Base-by-base conservation (phyloP, 2,329 filamentous ascomycete genomes). In the Neonectria hederae region DNA sequence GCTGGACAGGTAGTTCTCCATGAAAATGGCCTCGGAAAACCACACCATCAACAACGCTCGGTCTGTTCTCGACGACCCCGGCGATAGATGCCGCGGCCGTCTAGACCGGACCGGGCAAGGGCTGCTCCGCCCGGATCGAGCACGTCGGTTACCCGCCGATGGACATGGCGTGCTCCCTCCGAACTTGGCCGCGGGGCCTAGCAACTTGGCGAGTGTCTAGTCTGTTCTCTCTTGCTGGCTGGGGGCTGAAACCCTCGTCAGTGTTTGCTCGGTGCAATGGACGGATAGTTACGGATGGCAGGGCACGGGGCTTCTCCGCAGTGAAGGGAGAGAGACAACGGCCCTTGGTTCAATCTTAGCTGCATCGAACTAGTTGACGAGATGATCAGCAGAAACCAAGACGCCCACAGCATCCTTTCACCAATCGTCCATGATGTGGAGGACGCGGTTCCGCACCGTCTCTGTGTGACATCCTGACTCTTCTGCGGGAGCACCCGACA, bases 91-190 rank as follows among this genome's bases (percentile, higher is more conserved):
- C 65, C 56, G 54, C 40, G 38, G 22, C 45, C 52, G 62, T 59
- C 62, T 70, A 70, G 56, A 59, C 69, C 62, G 43, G 26, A 55
- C 57, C 62, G 43, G 55, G 69, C 35, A 67, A 67, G 56, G 66
- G 26, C 56, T 42, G 45, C 55, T 72, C 68, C 65, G 63, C 69
- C 64, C 71, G 71, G 71, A 72, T 73, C 71, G 64, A 62, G 45
- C 62, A 63, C 24, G 59, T 55, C 45, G 32, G 21, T 66, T 71
- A 71, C 67, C 65, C 70, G 70, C 49, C 68, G 64, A 72, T 72
- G 49, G 57, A 51, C 32, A 60, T 66, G 70, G 68, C 61, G 61
- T 69, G 69, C 46, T 66, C 42, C 21, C 21, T 51, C 22, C 54
- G n/a, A 54, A 35, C 43, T 55, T 43, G 40, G 30, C n/a, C 24